Evolutionary conservation across 345 rosid genomes (phyloP).

Genomic region (Rhodamnia argentea): DNA sequence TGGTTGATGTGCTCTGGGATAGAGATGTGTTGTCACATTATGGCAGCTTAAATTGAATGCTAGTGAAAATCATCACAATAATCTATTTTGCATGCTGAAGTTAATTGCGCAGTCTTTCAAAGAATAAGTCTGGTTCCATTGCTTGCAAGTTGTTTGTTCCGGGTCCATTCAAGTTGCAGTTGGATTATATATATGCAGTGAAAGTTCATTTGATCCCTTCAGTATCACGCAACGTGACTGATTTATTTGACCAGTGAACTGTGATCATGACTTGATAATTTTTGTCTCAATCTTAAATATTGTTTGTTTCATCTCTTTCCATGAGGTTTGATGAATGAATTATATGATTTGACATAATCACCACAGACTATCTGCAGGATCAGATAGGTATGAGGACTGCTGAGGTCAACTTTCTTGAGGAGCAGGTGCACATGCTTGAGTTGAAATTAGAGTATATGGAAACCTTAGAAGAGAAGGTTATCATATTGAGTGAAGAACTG

Average conservation of each 20-base stretch:
- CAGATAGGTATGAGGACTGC: slow-evolving; percentile 52
- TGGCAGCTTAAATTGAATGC: too few species aligned
- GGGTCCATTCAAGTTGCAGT: not conserved
- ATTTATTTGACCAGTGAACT: not conserved
- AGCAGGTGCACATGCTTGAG: slow-evolving; percentile 49
- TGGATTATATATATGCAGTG: not conserved
- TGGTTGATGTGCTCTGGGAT: too few species aligned
- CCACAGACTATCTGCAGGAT: slow-evolving; percentile 75
- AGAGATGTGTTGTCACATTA: too few species aligned
- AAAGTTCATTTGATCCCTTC: not conserved
- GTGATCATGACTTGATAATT: not conserved
- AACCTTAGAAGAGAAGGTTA: slow-evolving; percentile 26
- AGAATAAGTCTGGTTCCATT: not conserved
- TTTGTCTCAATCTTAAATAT: not conserved
- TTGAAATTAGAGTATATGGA: slow-evolving; percentile 45
- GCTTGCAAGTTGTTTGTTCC: not conserved
- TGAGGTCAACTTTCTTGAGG: slow-evolving; percentile 43
- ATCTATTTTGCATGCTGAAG: not conserved
- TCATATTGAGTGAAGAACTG: slow-evolving; percentile 40
- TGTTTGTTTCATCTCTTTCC: not conserved
- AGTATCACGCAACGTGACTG: not conserved
- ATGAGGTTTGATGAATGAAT: not conserved
- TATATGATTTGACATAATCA: not conserved
- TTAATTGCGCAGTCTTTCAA: not conserved
- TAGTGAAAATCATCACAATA: not conserved